Evolutionary conservation across 2,329 filamentous ascomycete species (phyloP), one percentile per base, ranked within the genome.

Genomic region (Claviceps lovelessii): DNA sequence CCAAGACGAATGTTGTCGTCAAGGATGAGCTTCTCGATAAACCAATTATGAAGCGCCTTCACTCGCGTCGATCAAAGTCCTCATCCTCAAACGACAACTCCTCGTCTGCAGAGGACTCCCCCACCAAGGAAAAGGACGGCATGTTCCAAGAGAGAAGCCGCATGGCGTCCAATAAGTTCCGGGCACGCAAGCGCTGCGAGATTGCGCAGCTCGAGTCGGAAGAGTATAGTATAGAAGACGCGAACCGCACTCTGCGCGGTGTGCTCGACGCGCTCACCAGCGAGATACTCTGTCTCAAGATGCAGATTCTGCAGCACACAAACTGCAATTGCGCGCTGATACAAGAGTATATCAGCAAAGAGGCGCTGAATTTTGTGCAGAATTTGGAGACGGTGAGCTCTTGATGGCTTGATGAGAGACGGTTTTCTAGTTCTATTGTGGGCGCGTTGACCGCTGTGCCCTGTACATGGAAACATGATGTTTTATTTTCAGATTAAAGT

Each of bases 141-240:
- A 15, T n/a, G 29, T 47, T 52, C 0, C 61, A 61, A 2, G 57
- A 58, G 33, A 55, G 61, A n/a, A 64, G 61, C 19, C 61, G 63
- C 10, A 23, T 61, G 9, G 62, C 63, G 4, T 62, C 63, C 50
- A 64, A 61, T 53, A 63, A 59, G 33, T 63, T 63, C 35, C 60
- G 63, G 1, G 15, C 57, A 31, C 62, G 58, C 49, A 64, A 63
- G 44, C 56, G 57, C 1, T 57, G 60, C 8, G 56, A 60, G 13
- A 55, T 57, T 1, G 53, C 35, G 3, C 58, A 41, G 11, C 60
- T 64, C 11, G 54, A 57, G 19, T 19, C 41, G 0, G 44, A 59
- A 19, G 60, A 64, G 15, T n/a, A 59, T 37, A 55, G 48, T 5
- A 57, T 64, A 50, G 56, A 63, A 39, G 53, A 47, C 1, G 23